Evolutionary conservation across 192 early-diverging fungal genomes (phyloP).

Genomic region (Backusella liffmaniae): DNA sequence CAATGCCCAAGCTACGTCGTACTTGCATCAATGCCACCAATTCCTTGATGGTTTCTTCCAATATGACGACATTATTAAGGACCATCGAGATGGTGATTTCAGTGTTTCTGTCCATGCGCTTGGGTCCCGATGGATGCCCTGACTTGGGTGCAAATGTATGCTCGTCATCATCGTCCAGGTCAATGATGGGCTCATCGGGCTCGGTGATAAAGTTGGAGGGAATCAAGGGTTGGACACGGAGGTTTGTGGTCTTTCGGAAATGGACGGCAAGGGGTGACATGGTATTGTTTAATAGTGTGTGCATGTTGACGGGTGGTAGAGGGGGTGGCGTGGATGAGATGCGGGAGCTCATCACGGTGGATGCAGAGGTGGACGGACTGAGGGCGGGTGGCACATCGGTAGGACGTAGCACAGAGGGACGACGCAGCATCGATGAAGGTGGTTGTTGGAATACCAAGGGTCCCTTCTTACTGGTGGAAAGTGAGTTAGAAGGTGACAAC

Average conservation of each 20-base stretch:
- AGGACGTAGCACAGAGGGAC: conserved; percentile 1
- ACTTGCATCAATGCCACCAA: conserved; percentile 81
- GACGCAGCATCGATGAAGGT: background rate
- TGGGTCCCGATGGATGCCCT: conserved; percentile 26
- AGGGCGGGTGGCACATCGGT: background rate
- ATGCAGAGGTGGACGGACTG: conserved; percentile 1
- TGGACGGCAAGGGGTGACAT: conserved; percentile 34
- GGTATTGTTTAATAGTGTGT: conserved; percentile 17
- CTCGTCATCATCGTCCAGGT: conserved; percentile 43
- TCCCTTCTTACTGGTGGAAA: background rate
- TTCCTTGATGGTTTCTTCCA: conserved; percentile 94
- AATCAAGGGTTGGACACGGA: conserved; percentile 55
- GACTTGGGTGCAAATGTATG: conserved; percentile 29
- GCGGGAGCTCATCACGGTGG: background rate
- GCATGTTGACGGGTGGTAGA: conserved; percentile 43
- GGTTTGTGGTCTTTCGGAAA: conserved; percentile 36
- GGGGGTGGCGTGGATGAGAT: conserved; percentile 9
- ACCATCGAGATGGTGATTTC: conserved; percentile 60
- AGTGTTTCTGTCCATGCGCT: conserved; percentile 39
- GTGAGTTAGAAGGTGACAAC: conserved; percentile 6
- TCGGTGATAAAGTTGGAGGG: conserved; percentile 54
- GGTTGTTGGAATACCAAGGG: background rate
- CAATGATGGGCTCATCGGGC: conserved; percentile 34
- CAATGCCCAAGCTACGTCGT: conserved; percentile 71
- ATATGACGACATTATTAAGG: conserved; percentile 86